Base-by-base conservation (phyloP, 768 basidiomycete genomes). In the Pleurotus tuoliensis region DNA sequence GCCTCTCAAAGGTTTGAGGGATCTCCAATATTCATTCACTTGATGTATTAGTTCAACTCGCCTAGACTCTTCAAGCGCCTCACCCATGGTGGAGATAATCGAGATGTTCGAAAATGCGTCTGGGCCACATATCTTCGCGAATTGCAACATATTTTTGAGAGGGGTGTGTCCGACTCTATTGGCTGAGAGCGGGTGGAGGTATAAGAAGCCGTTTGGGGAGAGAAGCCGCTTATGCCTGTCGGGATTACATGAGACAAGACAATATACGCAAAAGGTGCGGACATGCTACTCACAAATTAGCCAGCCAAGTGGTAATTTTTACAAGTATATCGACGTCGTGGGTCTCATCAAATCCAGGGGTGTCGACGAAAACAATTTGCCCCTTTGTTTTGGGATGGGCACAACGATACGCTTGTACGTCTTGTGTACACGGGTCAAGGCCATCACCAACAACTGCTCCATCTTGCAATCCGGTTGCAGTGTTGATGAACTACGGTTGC, bases 11-110 rank as follows among this genome's bases (percentile, higher is more conserved):
- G 7, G 34, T 13, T 53, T 34, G 38, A 56, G 46, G 7, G 18
- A 16, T 8, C 30, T 30, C 59, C 59, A 59, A 30, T 59, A 59
- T 22, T 13, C 39, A 6, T 25, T 18, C 13, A 34, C 40, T 5
- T 49, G 20, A 15, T 25, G 37, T 12, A 20, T 7, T 39, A 51
- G 47, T 18, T 51, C 40, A 27, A 16, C 15, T 30, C 6, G 13
- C 52, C 58, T 49, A 39, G 27, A 47, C 12, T 24, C 7, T 48
- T 52, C 50, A 47, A 76, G 73, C 48, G 69, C 69, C 9, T 65
- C 69, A 76, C 79, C 80, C 73, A 75, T 80, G 7, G 74, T 82
- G 51, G 80, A 77, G 39, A 71, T 73, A 53, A 82, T 67, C 41
- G 77, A 70, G 47, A 82, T 75, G 53, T 79, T 78, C 55, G 70